Evolutionary conservation across 1,284 basidiomycete genomes (phyloP).

Genomic region (Cutaneotrichosporon cutaneum): DNA sequence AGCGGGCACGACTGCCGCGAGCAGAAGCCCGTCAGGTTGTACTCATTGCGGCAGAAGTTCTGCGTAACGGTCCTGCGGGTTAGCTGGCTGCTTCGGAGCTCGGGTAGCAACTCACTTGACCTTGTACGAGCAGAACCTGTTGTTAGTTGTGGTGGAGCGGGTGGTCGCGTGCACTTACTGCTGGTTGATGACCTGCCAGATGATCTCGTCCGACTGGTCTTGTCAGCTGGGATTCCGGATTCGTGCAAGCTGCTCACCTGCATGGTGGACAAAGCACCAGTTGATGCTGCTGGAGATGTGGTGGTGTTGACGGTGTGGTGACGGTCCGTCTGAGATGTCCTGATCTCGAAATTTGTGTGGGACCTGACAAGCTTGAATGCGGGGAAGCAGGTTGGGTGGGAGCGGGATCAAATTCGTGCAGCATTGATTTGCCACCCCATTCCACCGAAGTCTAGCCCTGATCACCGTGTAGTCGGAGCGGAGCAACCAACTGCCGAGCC

Average conservation of each 20-base stretch:
- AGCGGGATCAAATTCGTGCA: constrained; percentile 4
- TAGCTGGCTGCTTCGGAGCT: background rate
- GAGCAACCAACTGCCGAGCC: background rate
- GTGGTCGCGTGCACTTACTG: constrained; percentile 57
- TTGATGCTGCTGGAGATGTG: background rate
- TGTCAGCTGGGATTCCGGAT: constrained; percentile 19
- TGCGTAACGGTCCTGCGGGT: constrained; percentile 76
- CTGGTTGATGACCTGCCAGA: constrained; percentile 89
- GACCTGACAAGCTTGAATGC: no score
- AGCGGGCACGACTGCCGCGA: constrained; percentile 94
- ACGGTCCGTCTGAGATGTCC: background rate
- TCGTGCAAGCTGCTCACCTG: constrained; percentile 37
- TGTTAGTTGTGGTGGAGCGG: constrained; percentile 4
- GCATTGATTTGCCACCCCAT: constrained; percentile 12
- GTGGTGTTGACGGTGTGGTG: background rate
- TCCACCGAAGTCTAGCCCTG: background rate
- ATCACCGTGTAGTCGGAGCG: background rate
- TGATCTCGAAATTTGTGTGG: constrained; percentile 10
- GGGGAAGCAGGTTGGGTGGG: background rate
- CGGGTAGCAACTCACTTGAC: constrained; percentile 71
- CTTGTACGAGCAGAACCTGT: constrained; percentile 84
- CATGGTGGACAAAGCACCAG: constrained; percentile 30
- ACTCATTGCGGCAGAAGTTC: constrained; percentile 98
- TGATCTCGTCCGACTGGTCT: constrained; percentile 87
- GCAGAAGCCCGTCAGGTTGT: constrained; percentile 98